A percentile compares a stretch with the other conserved stretches of the same genome.
phyloP scores from a whole-genome alignment of 2,329 filamentous ascomycete species.

The Zarea fungicola region DNA sequence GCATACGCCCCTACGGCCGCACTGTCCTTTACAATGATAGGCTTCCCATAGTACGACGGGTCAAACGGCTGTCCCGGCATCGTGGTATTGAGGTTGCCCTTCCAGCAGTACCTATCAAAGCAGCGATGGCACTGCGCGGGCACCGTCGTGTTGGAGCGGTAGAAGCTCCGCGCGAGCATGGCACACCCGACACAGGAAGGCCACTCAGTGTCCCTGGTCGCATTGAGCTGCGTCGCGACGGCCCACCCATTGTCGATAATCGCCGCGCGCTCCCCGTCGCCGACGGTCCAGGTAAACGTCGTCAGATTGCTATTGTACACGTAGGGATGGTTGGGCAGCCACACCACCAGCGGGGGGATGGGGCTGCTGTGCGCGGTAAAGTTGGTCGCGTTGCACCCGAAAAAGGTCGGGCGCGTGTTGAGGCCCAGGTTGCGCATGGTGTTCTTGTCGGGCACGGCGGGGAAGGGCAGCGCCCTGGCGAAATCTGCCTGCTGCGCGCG shows the following conservation, averaged over 20 bases:
- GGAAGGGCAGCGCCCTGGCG: constrained; percentile 65
- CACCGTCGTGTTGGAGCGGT: constrained; percentile 57
- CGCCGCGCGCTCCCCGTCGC: constrained; percentile 57
- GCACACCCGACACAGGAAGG: constrained; percentile 76
- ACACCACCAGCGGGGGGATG: constrained; percentile 64
- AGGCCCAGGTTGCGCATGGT: constrained; percentile 71
- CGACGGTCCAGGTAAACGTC: constrained; percentile 64
- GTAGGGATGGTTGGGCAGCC: constrained; percentile 78
- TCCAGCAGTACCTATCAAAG: constrained; percentile 79
- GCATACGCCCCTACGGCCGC: constrained; percentile 27
- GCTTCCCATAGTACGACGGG: constrained; percentile 24
- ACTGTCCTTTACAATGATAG: constrained; percentile 12
- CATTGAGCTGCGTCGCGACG: constrained; percentile 71
- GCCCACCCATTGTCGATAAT: constrained; percentile 80
- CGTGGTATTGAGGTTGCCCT: constrained; percentile 52
- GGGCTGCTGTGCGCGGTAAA: constrained; percentile 24
- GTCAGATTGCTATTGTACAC: constrained; percentile 65
- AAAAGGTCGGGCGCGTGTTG: constrained; percentile 72
- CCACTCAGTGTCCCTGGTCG: constrained; percentile 66
- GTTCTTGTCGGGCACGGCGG: constrained; percentile 64
- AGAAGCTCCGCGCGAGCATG: constrained; percentile 64
- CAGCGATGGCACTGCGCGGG: constrained; percentile 67
- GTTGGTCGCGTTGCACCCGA: constrained; percentile 68
- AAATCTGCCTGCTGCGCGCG: constrained; percentile 51
- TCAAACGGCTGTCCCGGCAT: constrained; percentile 31